Conservation (phyloP, 768 basidiomycete genomes). For the Neoboletus brunneissimus region DNA sequence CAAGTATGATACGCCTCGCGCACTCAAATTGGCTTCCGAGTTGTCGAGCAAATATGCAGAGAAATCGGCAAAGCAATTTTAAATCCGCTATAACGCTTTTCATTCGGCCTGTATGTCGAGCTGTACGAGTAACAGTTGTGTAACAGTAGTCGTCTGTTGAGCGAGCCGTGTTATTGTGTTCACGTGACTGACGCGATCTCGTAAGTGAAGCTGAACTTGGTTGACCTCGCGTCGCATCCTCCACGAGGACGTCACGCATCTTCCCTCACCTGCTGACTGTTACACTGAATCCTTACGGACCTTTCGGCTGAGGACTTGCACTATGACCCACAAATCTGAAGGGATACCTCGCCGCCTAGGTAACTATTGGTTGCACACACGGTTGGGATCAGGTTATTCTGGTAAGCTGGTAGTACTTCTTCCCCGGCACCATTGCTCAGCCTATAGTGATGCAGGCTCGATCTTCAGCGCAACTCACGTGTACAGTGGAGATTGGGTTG, state of each 20-base stretch:
- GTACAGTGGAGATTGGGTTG: conserved; percentile 56
- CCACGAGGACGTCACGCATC: background rate
- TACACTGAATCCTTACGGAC: background rate
- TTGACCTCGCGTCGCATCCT: conserved; percentile 5
- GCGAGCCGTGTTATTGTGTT: background rate
- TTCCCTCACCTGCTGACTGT: background rate
- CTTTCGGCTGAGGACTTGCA: background rate
- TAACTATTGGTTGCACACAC: conserved; percentile 59
- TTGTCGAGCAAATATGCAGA: conserved; percentile 16
- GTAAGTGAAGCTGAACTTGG: conserved; percentile 1
- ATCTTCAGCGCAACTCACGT: conserved; percentile 65
- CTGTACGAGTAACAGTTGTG: conserved; percentile 2
- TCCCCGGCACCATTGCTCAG: background rate
- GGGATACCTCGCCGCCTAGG: conserved; percentile 41
- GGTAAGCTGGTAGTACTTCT: conserved; percentile 38
- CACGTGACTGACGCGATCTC: conserved; percentile 31
- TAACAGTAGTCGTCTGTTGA: background rate
- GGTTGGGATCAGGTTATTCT: conserved; percentile 71
- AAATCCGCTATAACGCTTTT: background rate
- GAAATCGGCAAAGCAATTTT: conserved; percentile 21
- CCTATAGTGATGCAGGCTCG: conserved; percentile 48
- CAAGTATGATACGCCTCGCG: conserved; percentile 65
- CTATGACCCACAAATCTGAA: conserved; percentile 17
- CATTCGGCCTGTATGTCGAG: background rate
- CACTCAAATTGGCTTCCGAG: conserved; percentile 53